Evolutionary conservation across 345 rosid genomes (phyloP).

Genomic region (Linum tenue): DNA sequence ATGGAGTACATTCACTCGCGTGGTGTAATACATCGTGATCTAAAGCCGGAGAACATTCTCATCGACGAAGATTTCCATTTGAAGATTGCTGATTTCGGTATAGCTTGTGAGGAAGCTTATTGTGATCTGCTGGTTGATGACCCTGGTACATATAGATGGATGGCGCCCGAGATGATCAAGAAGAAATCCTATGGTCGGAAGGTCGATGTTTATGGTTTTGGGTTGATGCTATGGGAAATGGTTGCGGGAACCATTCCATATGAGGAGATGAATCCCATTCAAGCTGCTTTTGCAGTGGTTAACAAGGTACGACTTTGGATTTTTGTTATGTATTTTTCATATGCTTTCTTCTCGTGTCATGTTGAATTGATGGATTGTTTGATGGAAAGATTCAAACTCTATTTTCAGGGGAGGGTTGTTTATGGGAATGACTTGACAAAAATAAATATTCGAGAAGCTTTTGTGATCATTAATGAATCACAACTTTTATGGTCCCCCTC

Average conservation of each 20-base stretch:
- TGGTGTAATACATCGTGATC: slow-evolving; percentile 88
- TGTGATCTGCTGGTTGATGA: slow-evolving; percentile 85
- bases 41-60: slow-evolving; percentile 90
- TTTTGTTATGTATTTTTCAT: not conserved
- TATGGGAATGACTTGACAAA: too few species aligned
- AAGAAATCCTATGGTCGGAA: slow-evolving; percentile 68
- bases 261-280: slow-evolving; percentile 97
- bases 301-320: slow-evolving; percentile 50
- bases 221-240: slow-evolving; percentile 97
- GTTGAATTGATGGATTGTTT: not conserved
- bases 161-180: slow-evolving; percentile 99
- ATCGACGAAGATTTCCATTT: slow-evolving; percentile 59
- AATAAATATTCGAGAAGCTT: too few species aligned
- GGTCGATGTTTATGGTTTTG: slow-evolving; percentile 93
- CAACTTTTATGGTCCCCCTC: too few species aligned
- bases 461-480: too few species aligned
- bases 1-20: slow-evolving; percentile 90
- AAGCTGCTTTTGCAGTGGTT: slow-evolving; percentile 98
- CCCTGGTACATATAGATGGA: slow-evolving; percentile 98
- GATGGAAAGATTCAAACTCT: too few species aligned
- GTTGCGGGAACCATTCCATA: slow-evolving; percentile 84
- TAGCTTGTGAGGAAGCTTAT: slow-evolving; percentile 82
- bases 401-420: too few species aligned
- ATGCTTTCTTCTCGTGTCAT: not conserved
- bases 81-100: slow-evolving; percentile 95